Percentiles rank a stretch among this genome's conserved stretches.
phyloP scores from a whole-genome alignment of 805 yeast genomes.

The Ascoidea tarda region DNA sequence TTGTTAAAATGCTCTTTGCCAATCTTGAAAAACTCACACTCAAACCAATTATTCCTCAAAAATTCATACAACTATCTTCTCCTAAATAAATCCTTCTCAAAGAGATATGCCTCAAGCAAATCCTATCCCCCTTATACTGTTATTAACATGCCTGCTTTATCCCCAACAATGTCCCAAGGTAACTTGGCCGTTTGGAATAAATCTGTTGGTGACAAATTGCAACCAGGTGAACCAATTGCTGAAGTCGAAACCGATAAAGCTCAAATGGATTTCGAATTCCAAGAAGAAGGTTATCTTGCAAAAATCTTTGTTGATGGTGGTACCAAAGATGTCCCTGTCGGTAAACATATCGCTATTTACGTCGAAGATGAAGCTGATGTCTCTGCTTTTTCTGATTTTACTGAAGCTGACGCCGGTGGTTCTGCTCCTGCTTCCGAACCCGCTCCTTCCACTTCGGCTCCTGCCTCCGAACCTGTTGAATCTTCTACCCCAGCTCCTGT shows the following conservation, averaged over 20 bases:
- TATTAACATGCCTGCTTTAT: conserved; percentile 95
- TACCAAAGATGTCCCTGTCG: conserved; percentile 81
- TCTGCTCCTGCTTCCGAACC: conserved; percentile 31
- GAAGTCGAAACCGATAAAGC: conserved; percentile 98
- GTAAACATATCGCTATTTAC: conserved; percentile 92
- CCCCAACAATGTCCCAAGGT: conserved; percentile 99
- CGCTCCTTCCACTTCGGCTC: conserved; percentile 19
- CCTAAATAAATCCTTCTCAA: no score
- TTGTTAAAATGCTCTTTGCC: no score
- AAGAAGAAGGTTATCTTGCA: conserved; percentile 89
- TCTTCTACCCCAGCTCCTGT: conserved; percentile 18
- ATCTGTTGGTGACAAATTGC: conserved; percentile 72
- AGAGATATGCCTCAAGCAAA: conserved; percentile 40
- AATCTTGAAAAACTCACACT: no score
- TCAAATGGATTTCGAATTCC: conserved; percentile 95
- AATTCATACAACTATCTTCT: no score
- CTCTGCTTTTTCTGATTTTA: conserved; percentile 75
- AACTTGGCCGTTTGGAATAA: conserved; percentile 83
- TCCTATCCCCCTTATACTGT: conserved; percentile 73
- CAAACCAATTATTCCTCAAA: no score
- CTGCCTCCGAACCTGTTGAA: conserved; percentile 11
- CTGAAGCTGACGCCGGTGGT: conserved; percentile 63
- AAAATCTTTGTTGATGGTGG: conserved; percentile 77
- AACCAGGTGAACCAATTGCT: conserved; percentile 90
- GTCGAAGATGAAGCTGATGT: conserved; percentile 82